Evolutionary conservation across 257 asterid species (phyloP), one percentile per base, ranked within the genome.

Genomic region (Anisodus acutangulus): DNA sequence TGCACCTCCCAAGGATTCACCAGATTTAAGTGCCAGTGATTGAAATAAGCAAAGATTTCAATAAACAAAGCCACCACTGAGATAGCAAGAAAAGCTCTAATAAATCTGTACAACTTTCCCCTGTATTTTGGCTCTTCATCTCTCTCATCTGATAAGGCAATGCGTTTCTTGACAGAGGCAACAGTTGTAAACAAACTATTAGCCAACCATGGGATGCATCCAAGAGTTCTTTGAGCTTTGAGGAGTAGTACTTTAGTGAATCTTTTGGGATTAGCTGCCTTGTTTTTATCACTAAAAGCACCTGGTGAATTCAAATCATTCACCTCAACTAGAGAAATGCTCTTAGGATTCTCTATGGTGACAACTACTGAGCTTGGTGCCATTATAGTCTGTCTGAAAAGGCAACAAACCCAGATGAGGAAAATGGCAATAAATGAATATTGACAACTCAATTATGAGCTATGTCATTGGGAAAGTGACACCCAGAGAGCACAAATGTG

Each of bases 351-450:
- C 83, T 95, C 97, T 2, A 95, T 90, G 3, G 94, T 91, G 16
- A 95, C 90, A 3, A 91, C 96, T 8, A 93, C 94, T 4, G 98
- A 90, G 84, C 86, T 89, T n/a, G 98, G 97, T 8, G 97, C 97
- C 98, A 94, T 94, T 66, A 39, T 8, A 39, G 19, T 39, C 26
- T 31, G 35, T 37, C 45, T 31, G 16, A 39, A 86, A 89, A 83
- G 59, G 62, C 83, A 64, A 81, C 82, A 87, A 82, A 64, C 82
- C 83, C 86, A 55, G 70, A 81, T 85, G 53, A 31, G 60, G 84
- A 63, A 82, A 87, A 60, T 85, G 83, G 85, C 85, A 67, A 45
- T 39, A 51, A 64, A 82, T 82, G 11, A 70, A 22, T 53, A 22
- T 49, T 5, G 11, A 22, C 4, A 64, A 17, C 51, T 81, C 76